phyloP scores from a whole-genome alignment of 2,329 filamentous ascomycete species.

The Fusarium pilosicola region DNA sequence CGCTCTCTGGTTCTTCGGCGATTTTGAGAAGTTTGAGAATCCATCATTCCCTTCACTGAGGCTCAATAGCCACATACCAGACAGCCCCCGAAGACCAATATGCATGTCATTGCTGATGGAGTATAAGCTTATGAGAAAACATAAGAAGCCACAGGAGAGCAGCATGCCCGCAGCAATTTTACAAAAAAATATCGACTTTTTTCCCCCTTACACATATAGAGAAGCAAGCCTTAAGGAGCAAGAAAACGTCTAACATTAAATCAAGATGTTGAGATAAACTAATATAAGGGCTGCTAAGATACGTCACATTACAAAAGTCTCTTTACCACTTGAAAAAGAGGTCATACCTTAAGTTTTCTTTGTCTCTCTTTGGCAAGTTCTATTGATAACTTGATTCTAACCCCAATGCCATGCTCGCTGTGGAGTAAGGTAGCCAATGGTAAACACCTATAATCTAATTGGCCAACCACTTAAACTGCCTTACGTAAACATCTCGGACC shows the following conservation, averaged over 20 bases:
- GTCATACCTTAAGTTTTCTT: not conserved
- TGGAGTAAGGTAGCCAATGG: conserved; percentile 19
- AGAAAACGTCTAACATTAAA: not conserved
- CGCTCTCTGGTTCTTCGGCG: not conserved
- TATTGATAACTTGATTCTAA: not conserved
- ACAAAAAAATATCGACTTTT: not conserved
- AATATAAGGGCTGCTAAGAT: not conserved
- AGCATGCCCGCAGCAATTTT: not conserved
- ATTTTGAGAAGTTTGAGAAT: not conserved
- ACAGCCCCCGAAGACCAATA: not conserved
- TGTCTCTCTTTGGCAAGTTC: not conserved
- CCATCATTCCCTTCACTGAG: not conserved
- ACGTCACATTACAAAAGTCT: not conserved
- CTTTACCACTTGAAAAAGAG: not conserved
- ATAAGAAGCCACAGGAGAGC: not conserved
- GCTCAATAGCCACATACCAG: no score
- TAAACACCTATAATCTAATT: conserved; percentile 37
- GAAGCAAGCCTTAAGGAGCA: not conserved
- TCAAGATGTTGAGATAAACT: not conserved
- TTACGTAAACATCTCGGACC: conserved; percentile 47
- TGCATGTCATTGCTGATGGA: not conserved
- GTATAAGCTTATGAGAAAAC: not conserved
- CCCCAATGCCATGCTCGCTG: not conserved
- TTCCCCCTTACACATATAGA: not conserved
- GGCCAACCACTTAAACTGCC: conserved; percentile 17